Percentiles rank a stretch among this genome's conserved stretches.
phyloP scores from a whole-genome alignment of 164 flowering plant species.

The Tinospora cordifolia region DNA sequence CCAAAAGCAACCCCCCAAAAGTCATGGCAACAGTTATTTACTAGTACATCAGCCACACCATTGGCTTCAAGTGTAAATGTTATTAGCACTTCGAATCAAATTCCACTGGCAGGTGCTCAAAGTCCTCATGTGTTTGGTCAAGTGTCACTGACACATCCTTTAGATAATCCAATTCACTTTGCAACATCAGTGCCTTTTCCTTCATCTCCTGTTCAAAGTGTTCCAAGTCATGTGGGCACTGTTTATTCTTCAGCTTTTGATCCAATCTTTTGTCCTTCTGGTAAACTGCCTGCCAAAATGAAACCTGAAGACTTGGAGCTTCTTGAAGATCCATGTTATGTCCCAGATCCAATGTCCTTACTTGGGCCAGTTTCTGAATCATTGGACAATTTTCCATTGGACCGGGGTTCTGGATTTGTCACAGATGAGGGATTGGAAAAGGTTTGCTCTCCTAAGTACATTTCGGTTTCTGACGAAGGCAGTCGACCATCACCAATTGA shows the following conservation, averaged over 20 bases:
- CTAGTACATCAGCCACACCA: constrained; percentile 51
- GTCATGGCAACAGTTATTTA: constrained; percentile 89
- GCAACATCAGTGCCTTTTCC: constrained; percentile 54
- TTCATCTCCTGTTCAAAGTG: constrained; percentile 36
- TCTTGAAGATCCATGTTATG: constrained; percentile 91
- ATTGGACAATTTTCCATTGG: constrained; percentile 78
- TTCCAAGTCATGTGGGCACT: constrained; percentile 28
- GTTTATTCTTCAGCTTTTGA: constrained; percentile 39
- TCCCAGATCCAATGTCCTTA: constrained; percentile 75
- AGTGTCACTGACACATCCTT: constrained; percentile 31
- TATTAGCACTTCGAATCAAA: constrained; percentile 46
- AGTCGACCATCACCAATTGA: constrained; percentile 82
- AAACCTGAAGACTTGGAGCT: constrained; percentile 63
- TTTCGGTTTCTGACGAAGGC: constrained; percentile 40
- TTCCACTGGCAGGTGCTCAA: constrained; percentile 35
- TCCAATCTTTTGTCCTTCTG: constrained; percentile 36
- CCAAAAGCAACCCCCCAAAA: constrained; percentile 49
- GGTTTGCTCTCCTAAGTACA: constrained; percentile 37
- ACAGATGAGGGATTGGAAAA: constrained; percentile 35
- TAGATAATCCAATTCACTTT: constrained; percentile 53
- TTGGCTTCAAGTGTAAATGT: constrained; percentile 36
- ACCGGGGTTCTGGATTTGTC: constrained; percentile 50
- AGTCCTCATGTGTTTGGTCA: constrained; percentile 27
- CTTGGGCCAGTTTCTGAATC: constrained; percentile 98
- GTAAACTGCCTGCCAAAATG: constrained; percentile 32